A percentile compares a stretch with the other conserved stretches of the same genome.
phyloP scores from a whole-genome alignment of 23 red algal species.

The Pyropia yezoensis region DNA sequence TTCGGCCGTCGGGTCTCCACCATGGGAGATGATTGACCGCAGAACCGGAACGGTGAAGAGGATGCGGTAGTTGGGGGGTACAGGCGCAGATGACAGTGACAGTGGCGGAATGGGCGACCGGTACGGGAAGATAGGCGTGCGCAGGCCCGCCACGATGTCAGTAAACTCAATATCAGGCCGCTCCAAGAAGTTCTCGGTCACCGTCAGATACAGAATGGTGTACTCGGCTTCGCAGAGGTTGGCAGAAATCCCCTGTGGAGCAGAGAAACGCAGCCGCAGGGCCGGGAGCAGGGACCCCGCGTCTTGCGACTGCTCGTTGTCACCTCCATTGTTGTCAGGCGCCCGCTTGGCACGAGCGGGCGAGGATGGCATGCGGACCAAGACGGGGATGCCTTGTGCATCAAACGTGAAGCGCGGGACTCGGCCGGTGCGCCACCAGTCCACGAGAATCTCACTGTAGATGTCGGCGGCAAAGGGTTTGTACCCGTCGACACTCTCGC shows the following conservation, averaged over 20 bases:
- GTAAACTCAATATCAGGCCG: constrained; percentile 68
- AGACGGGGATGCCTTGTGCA: constrained; percentile 52
- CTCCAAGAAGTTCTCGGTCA: constrained; percentile 76
- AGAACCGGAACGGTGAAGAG: constrained; percentile 45
- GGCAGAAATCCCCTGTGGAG: constrained; percentile 38
- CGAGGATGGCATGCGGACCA: constrained; percentile 1
- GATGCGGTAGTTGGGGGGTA: constrained; percentile 61
- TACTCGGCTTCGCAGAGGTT: constrained; percentile 77
- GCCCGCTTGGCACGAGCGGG: no score
- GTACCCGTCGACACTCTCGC: no score
- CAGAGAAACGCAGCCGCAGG: constrained; percentile 33
- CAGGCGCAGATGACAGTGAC: constrained; percentile 53
- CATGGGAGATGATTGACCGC: constrained; percentile 40
- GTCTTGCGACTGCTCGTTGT: constrained; percentile 39
- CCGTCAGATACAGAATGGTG: constrained; percentile 69
- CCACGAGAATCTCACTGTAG: constrained; percentile 5
- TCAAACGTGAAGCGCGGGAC: constrained; percentile 54
- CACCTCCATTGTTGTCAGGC: constrained; percentile 17
- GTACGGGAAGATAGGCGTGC: constrained; percentile 47
- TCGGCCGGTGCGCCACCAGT: constrained; percentile 45
- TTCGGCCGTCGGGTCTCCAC: constrained; percentile 32
- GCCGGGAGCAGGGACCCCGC: constrained; percentile 39
- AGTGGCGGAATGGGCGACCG: constrained; percentile 54
- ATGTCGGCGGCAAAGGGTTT: no score
- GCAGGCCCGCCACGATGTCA: constrained; percentile 59